Percentiles rank a stretch among this genome's conserved stretches.
These are phyloP conservation scores for Lignosus rhinocerotis DNA, from an alignment of 1,284 basidiomycete species.

Conservation along the genomic window DNA sequence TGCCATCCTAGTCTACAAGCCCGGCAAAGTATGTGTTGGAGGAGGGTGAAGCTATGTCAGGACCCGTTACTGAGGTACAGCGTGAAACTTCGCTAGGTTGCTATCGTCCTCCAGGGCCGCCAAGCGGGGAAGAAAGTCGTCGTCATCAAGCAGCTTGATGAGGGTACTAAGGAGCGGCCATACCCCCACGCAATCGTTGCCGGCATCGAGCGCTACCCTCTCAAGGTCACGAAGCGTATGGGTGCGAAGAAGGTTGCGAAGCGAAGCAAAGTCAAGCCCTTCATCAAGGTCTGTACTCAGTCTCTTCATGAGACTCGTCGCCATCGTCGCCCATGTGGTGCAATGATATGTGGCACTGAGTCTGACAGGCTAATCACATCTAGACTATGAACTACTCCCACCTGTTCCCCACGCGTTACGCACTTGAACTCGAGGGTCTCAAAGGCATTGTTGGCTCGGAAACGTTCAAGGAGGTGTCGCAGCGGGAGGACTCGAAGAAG, in stretches of 20 bases:
- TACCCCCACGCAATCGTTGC: slow-evolving; percentile 97
- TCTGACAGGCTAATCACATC: not conserved
- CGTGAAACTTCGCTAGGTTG: slow-evolving; percentile 56
- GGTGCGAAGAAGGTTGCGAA: slow-evolving; percentile 90
- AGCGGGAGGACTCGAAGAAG: slow-evolving; percentile 94
- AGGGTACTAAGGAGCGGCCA: slow-evolving; percentile 86
- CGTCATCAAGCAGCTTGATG: slow-evolving; percentile 86
- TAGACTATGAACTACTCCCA: slow-evolving; percentile 95
- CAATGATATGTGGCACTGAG: not conserved
- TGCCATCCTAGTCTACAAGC: slow-evolving; percentile 82
- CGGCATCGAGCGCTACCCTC: slow-evolving; percentile 93
- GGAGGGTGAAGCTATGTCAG: slow-evolving; percentile 2
- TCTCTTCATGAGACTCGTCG: not conserved
- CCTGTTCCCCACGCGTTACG: slow-evolving; percentile 96
- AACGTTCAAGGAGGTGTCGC: slow-evolving; percentile 94
- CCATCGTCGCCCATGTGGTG: not conserved
- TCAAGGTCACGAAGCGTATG: slow-evolving; percentile 96
- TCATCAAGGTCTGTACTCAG: slow-evolving; percentile 81
- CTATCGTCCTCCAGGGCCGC: slow-evolving; percentile 94
- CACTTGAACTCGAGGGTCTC: slow-evolving; percentile 89
- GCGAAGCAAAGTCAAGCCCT: slow-evolving; percentile 96
- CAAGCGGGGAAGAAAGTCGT: slow-evolving; percentile 95
- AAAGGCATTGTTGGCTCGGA: slow-evolving; percentile 83
- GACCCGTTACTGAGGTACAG: slow-evolving; percentile 2
- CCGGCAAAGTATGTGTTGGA: slow-evolving; percentile 78